Evolutionary conservation across 345 rosid genomes (phyloP).

Genomic region (Eucalyptus sideroxylon): DNA sequence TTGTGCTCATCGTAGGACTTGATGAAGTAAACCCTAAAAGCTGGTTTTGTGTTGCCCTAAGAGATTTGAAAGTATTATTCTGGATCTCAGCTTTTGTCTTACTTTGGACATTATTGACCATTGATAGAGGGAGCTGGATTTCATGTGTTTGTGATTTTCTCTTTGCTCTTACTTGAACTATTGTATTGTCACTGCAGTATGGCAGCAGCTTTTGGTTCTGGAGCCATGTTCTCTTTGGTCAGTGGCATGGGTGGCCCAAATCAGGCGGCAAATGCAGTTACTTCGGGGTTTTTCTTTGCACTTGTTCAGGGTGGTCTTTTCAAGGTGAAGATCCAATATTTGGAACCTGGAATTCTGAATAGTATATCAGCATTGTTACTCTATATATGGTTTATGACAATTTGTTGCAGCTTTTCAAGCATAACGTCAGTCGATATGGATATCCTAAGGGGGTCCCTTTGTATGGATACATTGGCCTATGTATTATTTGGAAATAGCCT

Average conservation of each 20-base stretch:
- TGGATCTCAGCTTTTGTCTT: not conserved
- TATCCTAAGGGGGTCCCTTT: not conserved
- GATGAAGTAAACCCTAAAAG: not conserved
- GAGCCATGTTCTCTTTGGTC: constrained; percentile 72
- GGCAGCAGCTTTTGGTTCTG: constrained; percentile 95
- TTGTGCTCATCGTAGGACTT: not conserved
- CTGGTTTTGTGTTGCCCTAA: not conserved
- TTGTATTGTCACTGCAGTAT: constrained; percentile 43
- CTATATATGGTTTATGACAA: not conserved
- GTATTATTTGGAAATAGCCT: not conserved
- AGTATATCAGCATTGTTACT: not conserved
- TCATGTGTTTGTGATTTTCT: not conserved
- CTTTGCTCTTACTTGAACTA: not conserved
- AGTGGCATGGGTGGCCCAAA: constrained; percentile 78
- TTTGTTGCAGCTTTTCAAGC: not conserved
- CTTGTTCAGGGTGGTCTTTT: constrained; percentile 75
- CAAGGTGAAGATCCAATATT: constrained; percentile 36
- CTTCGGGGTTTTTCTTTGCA: constrained; percentile 79
- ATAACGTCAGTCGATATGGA: not conserved
- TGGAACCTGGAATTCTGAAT: not conserved
- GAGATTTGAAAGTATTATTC: not conserved
- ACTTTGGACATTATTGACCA: not conserved
- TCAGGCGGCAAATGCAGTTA: constrained; percentile 54
- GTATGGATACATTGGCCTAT: not conserved
- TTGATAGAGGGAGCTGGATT: not conserved